Evolutionary conservation across 352 stramenopile genomes (phyloP).

Genomic region (Pythium graminicola): DNA sequence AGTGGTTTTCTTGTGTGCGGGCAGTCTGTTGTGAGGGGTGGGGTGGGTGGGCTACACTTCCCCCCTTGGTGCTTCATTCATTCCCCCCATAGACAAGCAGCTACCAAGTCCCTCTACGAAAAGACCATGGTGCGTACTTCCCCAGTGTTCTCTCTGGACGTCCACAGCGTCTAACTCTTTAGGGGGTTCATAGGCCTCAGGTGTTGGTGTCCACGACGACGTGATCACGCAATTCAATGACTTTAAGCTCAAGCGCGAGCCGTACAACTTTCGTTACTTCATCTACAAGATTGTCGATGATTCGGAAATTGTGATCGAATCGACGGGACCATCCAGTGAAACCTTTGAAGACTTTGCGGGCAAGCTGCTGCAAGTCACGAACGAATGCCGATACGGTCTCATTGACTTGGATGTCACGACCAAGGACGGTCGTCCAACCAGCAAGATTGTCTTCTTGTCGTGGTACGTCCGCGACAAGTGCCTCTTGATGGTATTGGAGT

Average conservation of each 20-base stretch:
- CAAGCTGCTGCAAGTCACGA: constrained; percentile 63
- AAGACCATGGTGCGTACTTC: constrained; percentile 19
- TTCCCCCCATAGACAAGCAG: constrained; percentile 13
- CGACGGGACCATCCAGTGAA: constrained; percentile 61
- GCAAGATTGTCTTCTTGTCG: constrained; percentile 90
- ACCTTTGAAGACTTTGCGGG: constrained; percentile 86
- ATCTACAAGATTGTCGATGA: constrained; percentile 94
- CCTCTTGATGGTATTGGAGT: neutral
- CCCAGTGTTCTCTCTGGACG: neutral
- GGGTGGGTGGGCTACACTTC: too few relatives aligned
- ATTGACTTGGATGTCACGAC: constrained; percentile 88
- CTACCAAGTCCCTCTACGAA: neutral
- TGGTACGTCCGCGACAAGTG: constrained; percentile 55
- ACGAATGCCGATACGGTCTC: constrained; percentile 85
- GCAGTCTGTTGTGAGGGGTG: too few relatives aligned
- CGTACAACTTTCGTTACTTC: constrained; percentile 92
- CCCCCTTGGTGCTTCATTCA: constrained; percentile 18
- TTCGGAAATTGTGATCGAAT: constrained; percentile 92
- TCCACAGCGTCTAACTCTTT: neutral
- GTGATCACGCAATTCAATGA: constrained; percentile 91
- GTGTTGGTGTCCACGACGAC: constrained; percentile 90
- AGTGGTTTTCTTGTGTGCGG: constrained; percentile 3
- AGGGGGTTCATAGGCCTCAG: constrained; percentile 73
- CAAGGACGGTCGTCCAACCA: constrained; percentile 83
- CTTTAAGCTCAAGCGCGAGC: constrained; percentile 93